Conservation (phyloP, 805 yeast species). For the Wickerhamiella occidentalis region DNA sequence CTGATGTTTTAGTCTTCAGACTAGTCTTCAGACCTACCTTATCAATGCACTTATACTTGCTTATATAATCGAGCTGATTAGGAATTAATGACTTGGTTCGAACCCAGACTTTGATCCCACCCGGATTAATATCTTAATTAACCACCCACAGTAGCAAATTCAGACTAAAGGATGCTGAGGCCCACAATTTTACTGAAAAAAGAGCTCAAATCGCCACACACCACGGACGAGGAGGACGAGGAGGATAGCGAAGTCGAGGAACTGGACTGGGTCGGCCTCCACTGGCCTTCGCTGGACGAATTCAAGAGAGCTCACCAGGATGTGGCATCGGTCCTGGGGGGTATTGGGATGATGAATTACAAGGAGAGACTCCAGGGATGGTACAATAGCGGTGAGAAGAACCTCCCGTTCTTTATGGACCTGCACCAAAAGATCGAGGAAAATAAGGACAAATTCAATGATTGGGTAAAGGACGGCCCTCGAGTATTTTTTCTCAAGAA, state of each 20-base stretch:
- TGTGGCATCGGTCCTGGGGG: conserved; percentile 4
- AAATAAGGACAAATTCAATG: neutral
- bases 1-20: too few relatives aligned
- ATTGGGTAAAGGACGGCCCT: conserved; percentile 5
- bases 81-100: too few relatives aligned
- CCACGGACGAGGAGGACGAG: neutral
- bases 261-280: conserved; percentile 4
- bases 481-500: conserved; percentile 3
- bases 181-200: neutral
- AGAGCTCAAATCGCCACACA: neutral
- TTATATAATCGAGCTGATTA: too few relatives aligned
- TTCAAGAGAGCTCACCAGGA: conserved; percentile 2
- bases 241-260: neutral
- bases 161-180: neutral
- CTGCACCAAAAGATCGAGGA: conserved; percentile 7
- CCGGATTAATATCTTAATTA: neutral
- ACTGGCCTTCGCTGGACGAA: conserved; percentile 4
- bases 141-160: neutral
- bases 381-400: conserved; percentile 3
- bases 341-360: conserved; percentile 2
- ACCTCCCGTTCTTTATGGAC: conserved; percentile 8
- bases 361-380: conserved; percentile 7
- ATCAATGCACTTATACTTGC: too few relatives aligned
- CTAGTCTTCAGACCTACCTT: too few relatives aligned
- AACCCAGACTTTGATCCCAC: neutral